phyloP scores from a whole-genome alignment of 1,139 yeast genomes.

The Nadsonia commutata region DNA sequence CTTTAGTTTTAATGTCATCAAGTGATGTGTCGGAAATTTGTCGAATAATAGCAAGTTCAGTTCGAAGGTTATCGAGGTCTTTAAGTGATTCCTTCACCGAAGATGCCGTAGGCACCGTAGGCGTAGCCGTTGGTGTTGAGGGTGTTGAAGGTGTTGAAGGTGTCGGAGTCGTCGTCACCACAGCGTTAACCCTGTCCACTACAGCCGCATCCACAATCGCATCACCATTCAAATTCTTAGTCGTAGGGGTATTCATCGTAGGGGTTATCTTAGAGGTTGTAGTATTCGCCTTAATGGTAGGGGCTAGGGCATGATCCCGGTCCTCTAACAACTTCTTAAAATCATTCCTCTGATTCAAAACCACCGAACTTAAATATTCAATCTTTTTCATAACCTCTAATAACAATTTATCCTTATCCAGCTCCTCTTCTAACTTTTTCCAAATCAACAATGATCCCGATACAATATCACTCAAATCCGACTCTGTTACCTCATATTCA shows the following conservation, averaged over 20 bases:
- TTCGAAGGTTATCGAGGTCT: constrained; percentile 30
- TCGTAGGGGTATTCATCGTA: background rate
- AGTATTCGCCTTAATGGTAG: background rate
- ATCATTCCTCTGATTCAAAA: background rate
- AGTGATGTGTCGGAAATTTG: constrained; percentile 41
- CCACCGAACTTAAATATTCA: constrained; percentile 5
- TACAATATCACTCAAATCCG: constrained; percentile 39
- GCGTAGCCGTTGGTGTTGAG: constrained; percentile 1
- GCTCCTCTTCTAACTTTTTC: constrained; percentile 14
- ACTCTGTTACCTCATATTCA: constrained; percentile 71
- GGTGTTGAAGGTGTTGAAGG: constrained; percentile 1
- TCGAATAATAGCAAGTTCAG: constrained; percentile 48
- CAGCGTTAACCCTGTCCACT: too few relatives aligned
- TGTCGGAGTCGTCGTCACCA: too few relatives aligned
- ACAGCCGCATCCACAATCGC: too few relatives aligned
- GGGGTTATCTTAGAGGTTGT: background rate
- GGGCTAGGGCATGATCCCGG: too few relatives aligned
- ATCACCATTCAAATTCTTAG: too few relatives aligned
- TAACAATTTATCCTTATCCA: background rate
- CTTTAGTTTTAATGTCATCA: constrained; percentile 28
- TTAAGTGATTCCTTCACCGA: constrained; percentile 11
- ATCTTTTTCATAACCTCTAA: constrained; percentile 10
- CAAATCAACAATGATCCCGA: constrained; percentile 49
- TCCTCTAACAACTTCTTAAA: background rate
- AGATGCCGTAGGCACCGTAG: background rate